Conservation (phyloP, 179 eudicot genomes). For the Amaranthus tricolor region DNA sequence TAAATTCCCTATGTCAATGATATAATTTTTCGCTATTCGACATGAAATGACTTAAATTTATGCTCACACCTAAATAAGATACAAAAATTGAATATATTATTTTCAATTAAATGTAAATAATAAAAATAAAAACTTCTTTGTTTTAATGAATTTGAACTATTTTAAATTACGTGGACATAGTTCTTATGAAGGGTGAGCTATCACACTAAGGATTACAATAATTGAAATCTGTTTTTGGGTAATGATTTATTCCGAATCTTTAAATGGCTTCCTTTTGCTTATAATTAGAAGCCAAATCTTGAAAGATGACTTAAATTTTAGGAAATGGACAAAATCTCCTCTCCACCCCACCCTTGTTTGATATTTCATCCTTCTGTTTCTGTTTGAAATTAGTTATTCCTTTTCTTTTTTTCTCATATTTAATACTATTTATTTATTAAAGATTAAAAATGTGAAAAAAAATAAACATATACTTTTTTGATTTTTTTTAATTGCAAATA, state of each 20-base stretch:
- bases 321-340: constrained; percentile 25
- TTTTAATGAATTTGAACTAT: too few species aligned
- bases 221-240: constrained; percentile 27
- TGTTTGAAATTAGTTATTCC: constrained; percentile 16
- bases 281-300: constrained; percentile 30
- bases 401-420: not conserved
- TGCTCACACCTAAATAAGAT: too few species aligned
- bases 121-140: too few species aligned
- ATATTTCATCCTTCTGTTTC: not conserved
- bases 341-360: not conserved
- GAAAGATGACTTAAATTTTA: constrained; percentile 24
- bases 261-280: constrained; percentile 23
- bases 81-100: not conserved
- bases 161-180: too few species aligned
- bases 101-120: not conserved
- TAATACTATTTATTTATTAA: not conserved
- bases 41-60: too few species aligned
- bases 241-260: constrained; percentile 26
- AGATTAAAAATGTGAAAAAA: not conserved
- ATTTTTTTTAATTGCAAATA: too few species aligned
- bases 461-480: too few species aligned
- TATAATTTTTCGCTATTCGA: too few species aligned
- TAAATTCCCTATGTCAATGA: too few species aligned
- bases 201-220: constrained; percentile 15
- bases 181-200: too few species aligned